A percentile compares a stretch with the other conserved stretches of the same genome.
phyloP scores from a whole-genome alignment of 2,329 filamentous ascomycete species.

The Botrytis squamosa region DNA sequence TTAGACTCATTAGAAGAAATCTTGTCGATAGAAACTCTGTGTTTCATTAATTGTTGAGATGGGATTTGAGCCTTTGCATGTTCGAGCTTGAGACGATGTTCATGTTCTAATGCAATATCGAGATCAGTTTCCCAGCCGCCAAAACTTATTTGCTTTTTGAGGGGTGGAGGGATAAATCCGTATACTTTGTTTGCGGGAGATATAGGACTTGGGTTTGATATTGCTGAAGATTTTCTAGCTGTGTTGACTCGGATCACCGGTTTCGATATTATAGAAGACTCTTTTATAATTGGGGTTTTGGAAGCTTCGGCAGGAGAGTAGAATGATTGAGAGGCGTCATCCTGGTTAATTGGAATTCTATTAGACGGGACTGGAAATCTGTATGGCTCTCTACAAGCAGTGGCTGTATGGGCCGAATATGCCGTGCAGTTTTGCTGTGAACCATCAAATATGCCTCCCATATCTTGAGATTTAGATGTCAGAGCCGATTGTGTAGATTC shows the following conservation, averaged over 20 bases:
- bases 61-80: background rate
- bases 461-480: background rate
- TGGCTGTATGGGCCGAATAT: constrained; percentile 4
- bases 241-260: background rate
- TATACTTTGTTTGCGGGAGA: constrained; percentile 7
- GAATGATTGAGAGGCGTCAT: background rate
- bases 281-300: background rate
- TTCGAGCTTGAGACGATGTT: background rate
- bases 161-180: constrained; percentile 5
- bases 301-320: background rate
- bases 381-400: constrained; percentile 10
- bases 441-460: constrained; percentile 2
- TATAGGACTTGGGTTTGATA: background rate
- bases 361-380: background rate
- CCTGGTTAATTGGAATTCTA: background rate
- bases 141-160: background rate
- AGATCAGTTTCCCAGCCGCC: background rate
- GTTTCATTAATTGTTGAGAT: background rate
- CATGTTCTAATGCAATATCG: constrained; percentile 4
- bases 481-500: background rate
- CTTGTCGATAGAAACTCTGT: background rate
- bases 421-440: constrained; percentile 11
- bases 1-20: background rate
- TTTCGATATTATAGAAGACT: background rate
- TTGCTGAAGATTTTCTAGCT: background rate